phyloP scores from a whole-genome alignment of 345 rosid species.

The Pistacia atlantica region DNA sequence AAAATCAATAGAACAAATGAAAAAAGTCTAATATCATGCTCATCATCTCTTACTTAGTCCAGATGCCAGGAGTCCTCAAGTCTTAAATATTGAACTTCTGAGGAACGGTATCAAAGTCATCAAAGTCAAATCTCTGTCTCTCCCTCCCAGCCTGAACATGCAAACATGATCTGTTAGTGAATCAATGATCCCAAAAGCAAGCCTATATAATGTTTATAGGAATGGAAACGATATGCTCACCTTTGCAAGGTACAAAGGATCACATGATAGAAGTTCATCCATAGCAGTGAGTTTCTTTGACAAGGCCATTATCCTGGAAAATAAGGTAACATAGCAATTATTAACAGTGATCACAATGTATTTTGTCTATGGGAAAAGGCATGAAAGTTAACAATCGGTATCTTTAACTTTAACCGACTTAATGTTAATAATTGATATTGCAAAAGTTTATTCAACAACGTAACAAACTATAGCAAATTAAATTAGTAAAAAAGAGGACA shows the following conservation, averaged over 20 bases:
- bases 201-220: not conserved
- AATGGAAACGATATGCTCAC: conserved; percentile 37
- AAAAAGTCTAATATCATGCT: not conserved
- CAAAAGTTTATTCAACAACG: not conserved
- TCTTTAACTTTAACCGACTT: conserved; percentile 1
- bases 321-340: not conserved
- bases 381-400: not conserved
- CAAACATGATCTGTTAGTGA: not conserved
- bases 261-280: conserved; percentile 82
- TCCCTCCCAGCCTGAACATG: conserved; percentile 75
- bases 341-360: not conserved
- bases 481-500: not conserved
- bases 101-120: conserved; percentile 86
- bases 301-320: conserved; percentile 73
- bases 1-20: not conserved
- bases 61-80: not conserved
- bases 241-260: conserved; percentile 79
- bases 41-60: conserved; percentile 5
- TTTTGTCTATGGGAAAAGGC: not conserved
- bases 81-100: conserved; percentile 75
- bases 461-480: not conserved
- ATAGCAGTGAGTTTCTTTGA: conserved; percentile 77
- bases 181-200: conserved; percentile 18
- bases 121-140: conserved; percentile 91
- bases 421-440: not conserved